Evolutionary conservation across 2,329 filamentous ascomycete species (phyloP).

Genomic region (Dactylellina haptotyla): DNA sequence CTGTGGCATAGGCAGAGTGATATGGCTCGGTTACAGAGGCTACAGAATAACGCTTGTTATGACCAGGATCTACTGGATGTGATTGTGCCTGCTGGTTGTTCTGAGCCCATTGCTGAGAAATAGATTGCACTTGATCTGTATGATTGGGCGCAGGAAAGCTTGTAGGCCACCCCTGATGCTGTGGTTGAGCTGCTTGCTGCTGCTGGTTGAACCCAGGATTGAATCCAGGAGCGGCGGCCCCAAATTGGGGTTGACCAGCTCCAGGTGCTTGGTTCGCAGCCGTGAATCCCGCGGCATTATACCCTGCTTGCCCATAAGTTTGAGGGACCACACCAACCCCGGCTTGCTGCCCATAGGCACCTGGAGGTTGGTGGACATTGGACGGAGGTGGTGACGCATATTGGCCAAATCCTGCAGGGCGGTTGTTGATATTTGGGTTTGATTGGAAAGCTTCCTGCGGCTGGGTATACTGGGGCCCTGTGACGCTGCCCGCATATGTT

Average conservation of each 20-base stretch:
- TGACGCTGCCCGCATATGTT: conserved; percentile 44
- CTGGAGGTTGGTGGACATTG: conserved; percentile 39
- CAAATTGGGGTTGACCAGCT: conserved; percentile 14
- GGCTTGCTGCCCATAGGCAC: conserved; percentile 37
- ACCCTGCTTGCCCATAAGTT: conserved; percentile 30
- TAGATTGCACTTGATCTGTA: conserved; percentile 39
- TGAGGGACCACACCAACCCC: conserved; percentile 11
- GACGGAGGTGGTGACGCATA: conserved; percentile 47
- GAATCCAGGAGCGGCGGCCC: conserved; percentile 28
- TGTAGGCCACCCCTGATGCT: conserved; percentile 47
- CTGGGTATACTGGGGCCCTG: conserved; percentile 44
- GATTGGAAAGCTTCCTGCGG: conserved; percentile 31
- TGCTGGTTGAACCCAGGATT: conserved; percentile 31
- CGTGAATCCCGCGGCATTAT: conserved; percentile 27
- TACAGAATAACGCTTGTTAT: conserved; percentile 42
- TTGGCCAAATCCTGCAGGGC: conserved; percentile 35
- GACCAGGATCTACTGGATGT: conserved; percentile 29
- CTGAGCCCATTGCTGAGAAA: conserved; percentile 52
- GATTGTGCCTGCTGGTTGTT: conserved; percentile 44
- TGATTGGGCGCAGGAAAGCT: conserved; percentile 20
- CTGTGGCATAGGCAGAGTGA: conserved; percentile 52
- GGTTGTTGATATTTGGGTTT: conserved; percentile 29
- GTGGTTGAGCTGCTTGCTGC: conserved; percentile 35
- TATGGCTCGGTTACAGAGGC: conserved; percentile 46
- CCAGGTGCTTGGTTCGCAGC: conserved; percentile 18